Percentiles rank a stretch among this genome's conserved stretches.
phyloP scores from a whole-genome alignment of 1,284 basidiomycete species.

The Austroboletus niveus region DNA sequence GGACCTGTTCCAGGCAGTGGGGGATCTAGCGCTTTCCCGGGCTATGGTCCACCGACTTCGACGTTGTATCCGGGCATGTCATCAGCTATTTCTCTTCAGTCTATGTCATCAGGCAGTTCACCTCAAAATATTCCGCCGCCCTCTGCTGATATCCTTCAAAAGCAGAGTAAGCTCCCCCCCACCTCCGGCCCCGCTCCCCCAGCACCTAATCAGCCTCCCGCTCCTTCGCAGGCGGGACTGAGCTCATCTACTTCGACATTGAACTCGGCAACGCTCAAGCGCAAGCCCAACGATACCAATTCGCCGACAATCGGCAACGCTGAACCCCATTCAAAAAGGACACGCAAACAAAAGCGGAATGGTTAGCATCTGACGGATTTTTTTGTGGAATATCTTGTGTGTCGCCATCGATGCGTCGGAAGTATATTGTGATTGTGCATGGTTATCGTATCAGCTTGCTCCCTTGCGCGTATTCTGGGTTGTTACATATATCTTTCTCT shows the following conservation, averaged over 20 bases:
- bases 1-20: slow-evolving; percentile 14
- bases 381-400: slow-evolving; percentile 31
- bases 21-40: slow-evolving; percentile 24
- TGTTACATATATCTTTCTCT: slow-evolving; percentile 33
- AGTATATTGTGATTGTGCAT: slow-evolving; percentile 33
- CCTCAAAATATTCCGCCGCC: slow-evolving; percentile 47
- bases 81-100: slow-evolving; percentile 31
- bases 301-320: slow-evolving; percentile 49
- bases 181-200: slow-evolving; percentile 44
- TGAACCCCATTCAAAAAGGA: slow-evolving; percentile 49
- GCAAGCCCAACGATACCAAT: slow-evolving; percentile 55
- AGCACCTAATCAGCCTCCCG: slow-evolving; percentile 38
- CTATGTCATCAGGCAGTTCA: slow-evolving; percentile 39
- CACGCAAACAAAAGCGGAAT: slow-evolving; percentile 43
- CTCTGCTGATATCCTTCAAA: slow-evolving; percentile 49
- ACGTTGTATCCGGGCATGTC: slow-evolving; percentile 51
- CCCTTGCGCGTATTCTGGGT: slow-evolving; percentile 20
- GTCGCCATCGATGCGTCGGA: slow-evolving; percentile 22
- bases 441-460: slow-evolving; percentile 18
- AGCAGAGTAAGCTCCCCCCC: slow-evolving; percentile 50
- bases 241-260: slow-evolving; percentile 49
- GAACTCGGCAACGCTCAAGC: slow-evolving; percentile 57
- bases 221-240: slow-evolving; percentile 42
- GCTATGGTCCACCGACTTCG: slow-evolving; percentile 31
- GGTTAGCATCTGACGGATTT: slow-evolving; percentile 33